Percentiles rank a stretch among this genome's conserved stretches.
Evolutionary conservation across 2,329 filamentous ascomycete species (phyloP).

Genomic region (Stagonosporopsis cucurbitacearum): DNA sequence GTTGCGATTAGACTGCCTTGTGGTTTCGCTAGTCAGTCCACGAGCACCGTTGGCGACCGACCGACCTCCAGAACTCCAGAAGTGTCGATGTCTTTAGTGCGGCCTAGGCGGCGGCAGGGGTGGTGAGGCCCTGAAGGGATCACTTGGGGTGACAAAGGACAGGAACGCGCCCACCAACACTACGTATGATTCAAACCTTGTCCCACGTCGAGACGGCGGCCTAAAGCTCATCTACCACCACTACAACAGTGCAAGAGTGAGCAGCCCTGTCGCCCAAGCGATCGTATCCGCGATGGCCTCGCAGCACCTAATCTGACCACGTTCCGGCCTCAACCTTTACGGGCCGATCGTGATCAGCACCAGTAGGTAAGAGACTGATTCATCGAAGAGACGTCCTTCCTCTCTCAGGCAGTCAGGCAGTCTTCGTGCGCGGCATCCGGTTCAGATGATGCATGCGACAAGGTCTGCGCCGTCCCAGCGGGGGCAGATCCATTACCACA

Average conservation of each 20-base stretch:
- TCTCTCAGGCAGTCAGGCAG: slow-evolving; percentile 1
- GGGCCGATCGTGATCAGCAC: slow-evolving; percentile 8
- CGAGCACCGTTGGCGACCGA: slow-evolving; percentile 18
- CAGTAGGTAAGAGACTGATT: not conserved
- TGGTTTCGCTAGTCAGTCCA: slow-evolving; percentile 11
- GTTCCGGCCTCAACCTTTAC: slow-evolving; percentile 11
- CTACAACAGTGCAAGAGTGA: not conserved
- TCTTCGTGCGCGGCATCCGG: slow-evolving; percentile 11
- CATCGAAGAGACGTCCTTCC: not conserved
- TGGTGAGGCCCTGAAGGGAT: slow-evolving; percentile 14
- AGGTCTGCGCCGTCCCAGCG: slow-evolving; percentile 18
- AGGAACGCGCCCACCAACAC: slow-evolving; percentile 12
- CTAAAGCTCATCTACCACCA: slow-evolving; percentile 1
- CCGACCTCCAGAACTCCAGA: slow-evolving; percentile 8
- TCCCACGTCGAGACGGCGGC: slow-evolving; percentile 1
- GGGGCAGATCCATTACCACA: slow-evolving; percentile 15
- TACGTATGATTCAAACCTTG: slow-evolving; percentile 1
- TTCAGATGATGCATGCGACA: slow-evolving; percentile 14
- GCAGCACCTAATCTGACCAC: slow-evolving; percentile 6
- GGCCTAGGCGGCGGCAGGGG: slow-evolving; percentile 15
- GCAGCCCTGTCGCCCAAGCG: not conserved
- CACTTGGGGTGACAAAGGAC: slow-evolving; percentile 14
- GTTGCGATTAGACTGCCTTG: slow-evolving; percentile 8
- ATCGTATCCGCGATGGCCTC: not conserved
- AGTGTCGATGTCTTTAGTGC: slow-evolving; percentile 20